Evolutionary conservation across 306 rosid genomes (phyloP).

Genomic region (Ormosia emarginata): DNA sequence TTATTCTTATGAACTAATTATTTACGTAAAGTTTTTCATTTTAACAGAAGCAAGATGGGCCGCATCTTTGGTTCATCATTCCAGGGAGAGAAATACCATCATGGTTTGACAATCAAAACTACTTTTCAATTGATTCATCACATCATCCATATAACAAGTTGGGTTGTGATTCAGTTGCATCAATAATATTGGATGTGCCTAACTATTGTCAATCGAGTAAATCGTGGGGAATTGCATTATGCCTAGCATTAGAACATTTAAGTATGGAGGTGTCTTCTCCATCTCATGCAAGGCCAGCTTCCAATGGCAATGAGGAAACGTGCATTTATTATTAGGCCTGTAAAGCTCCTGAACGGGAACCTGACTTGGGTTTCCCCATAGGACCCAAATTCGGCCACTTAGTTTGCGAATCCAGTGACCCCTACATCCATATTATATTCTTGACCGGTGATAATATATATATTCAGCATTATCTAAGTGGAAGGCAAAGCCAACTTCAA

Average conservation of each 20-base stretch:
- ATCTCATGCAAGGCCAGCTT: neutral
- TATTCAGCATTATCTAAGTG: slow-evolving; percentile 6
- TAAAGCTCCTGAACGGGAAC: neutral
- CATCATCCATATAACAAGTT: neutral
- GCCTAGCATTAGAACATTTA: neutral
- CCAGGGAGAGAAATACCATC: slow-evolving; percentile 8
- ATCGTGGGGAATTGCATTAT: slow-evolving; percentile 15
- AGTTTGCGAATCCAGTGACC: neutral
- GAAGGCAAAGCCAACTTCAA: neutral
- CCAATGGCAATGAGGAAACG: neutral
- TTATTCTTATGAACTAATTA: neutral
- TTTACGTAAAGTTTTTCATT: neutral
- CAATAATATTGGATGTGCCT: slow-evolving; percentile 1
- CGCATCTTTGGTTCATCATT: neutral
- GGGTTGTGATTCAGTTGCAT: neutral
- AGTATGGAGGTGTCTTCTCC: neutral
- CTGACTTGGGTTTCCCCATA: neutral
- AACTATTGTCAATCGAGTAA: neutral
- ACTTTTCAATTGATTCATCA: neutral
- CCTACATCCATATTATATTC: neutral
- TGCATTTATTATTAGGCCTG: slow-evolving; percentile 1
- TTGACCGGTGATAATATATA: neutral
- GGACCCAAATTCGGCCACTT: slow-evolving; percentile 1
- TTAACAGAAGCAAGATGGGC: slow-evolving; percentile 1
- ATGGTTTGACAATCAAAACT: slow-evolving; percentile 20